phyloP scores from a whole-genome alignment of 2,329 filamentous ascomycete genomes.

The Ophiostoma sp. region DNA sequence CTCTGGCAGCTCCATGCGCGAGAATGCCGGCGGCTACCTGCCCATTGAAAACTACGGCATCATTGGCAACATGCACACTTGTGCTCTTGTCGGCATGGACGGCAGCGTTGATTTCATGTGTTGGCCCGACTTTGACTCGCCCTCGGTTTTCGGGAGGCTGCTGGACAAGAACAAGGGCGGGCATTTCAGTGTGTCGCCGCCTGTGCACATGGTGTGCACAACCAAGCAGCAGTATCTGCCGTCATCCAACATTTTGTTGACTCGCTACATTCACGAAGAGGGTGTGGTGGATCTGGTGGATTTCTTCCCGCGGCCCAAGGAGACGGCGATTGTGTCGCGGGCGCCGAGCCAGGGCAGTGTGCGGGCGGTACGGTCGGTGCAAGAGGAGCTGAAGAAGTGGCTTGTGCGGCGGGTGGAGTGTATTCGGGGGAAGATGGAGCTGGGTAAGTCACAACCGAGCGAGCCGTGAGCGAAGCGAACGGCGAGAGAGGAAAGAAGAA shows the following conservation, averaged over 20 bases:
- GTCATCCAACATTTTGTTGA: conserved; percentile 73
- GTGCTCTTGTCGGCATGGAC: conserved; percentile 71
- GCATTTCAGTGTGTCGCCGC: conserved; percentile 67
- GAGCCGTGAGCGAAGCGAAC: background rate
- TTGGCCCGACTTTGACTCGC: conserved; percentile 79
- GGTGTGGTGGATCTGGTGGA: conserved; percentile 73
- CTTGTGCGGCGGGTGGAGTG: conserved; percentile 71
- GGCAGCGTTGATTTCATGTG: conserved; percentile 78
- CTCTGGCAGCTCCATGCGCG: conserved; percentile 36
- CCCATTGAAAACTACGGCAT: conserved; percentile 76
- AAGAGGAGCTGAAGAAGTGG: conserved; percentile 68
- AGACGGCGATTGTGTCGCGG: conserved; percentile 52
- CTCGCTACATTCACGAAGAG: conserved; percentile 73
- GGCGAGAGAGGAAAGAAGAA: background rate
- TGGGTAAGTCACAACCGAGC: conserved; percentile 45
- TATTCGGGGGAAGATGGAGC: conserved; percentile 63
- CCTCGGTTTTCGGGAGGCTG: conserved; percentile 71
- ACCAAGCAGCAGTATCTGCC: conserved; percentile 78
- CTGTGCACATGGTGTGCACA: conserved; percentile 54
- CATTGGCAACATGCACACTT: conserved; percentile 79
- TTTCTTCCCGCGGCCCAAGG: conserved; percentile 72
- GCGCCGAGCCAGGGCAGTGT: conserved; percentile 52
- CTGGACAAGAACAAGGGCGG: conserved; percentile 74
- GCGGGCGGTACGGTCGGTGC: conserved; percentile 54
- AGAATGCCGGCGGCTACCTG: conserved; percentile 48